Conservation (phyloP, 225 moss, liverwort and hornwort genomes). For the Pseudoscleropodium purum region DNA sequence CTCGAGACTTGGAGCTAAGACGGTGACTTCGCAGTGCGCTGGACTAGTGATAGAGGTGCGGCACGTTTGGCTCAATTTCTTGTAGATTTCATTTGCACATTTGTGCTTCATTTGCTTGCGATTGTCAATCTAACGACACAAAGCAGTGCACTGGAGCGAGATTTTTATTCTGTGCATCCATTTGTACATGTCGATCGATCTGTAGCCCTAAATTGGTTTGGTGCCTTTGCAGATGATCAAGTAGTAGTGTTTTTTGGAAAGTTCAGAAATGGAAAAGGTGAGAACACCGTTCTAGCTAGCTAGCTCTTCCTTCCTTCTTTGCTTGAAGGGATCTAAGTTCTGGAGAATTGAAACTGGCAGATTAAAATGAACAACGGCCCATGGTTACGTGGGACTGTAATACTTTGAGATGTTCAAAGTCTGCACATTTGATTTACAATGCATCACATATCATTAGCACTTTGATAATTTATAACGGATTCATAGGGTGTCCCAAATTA, state of each 20-base stretch:
- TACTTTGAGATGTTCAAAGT: not conserved
- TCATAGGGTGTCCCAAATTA: not conserved
- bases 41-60: not conserved
- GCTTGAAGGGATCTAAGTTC: not conserved
- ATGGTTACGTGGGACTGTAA: too few species aligned
- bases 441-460: not conserved
- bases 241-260: not conserved
- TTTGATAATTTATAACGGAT: not conserved
- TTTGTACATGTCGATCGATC: not conserved
- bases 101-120: not conserved
- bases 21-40: not conserved
- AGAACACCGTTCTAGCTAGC: not conserved
- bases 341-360: not conserved
- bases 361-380: not conserved
- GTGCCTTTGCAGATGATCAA: not conserved
- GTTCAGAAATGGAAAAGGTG: not conserved
- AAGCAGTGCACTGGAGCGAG: not conserved
- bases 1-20: not conserved
- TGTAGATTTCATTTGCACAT: not conserved
- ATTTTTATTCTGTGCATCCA: not conserved
- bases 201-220: not conserved
- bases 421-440: not conserved
- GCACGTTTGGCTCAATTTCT: too few species aligned
- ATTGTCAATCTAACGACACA: not conserved
- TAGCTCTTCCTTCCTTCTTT: not conserved